phyloP scores from a whole-genome alignment of 257 asterid species.

The Leptodermis oblonga region DNA sequence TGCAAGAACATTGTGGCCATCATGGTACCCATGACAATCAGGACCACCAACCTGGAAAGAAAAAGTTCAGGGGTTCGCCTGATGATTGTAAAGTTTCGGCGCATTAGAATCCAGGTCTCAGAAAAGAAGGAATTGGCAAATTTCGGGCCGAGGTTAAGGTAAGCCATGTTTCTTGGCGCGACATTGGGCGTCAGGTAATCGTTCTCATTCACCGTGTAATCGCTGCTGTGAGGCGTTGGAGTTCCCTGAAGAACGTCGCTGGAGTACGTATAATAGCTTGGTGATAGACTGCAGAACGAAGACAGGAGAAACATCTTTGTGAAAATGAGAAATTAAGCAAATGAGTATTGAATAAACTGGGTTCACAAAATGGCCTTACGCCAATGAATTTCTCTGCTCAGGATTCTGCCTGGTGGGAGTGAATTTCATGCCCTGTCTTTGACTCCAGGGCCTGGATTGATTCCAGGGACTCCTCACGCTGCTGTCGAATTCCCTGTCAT shows the following conservation, averaged over 20 bases:
- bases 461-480: constrained; percentile 70
- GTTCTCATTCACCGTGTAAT: constrained; percentile 65
- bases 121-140: constrained; percentile 63
- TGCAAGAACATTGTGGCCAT: constrained; percentile 83
- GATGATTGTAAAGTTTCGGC: constrained; percentile 73
- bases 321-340: not conserved
- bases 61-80: constrained; percentile 84
- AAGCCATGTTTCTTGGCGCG: constrained; percentile 15
- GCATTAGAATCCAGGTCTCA: constrained; percentile 69
- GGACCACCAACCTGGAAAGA: constrained; percentile 69
- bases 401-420: constrained; percentile 52
- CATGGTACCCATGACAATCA: constrained; percentile 76
- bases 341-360: too few species aligned
- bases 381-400: constrained; percentile 36
- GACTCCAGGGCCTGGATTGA: constrained; percentile 63
- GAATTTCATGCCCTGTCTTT: constrained; percentile 34
- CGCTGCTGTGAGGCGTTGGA: constrained; percentile 73
- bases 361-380: not conserved
- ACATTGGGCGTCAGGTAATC: constrained; percentile 58
- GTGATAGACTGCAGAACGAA: constrained; percentile 43
- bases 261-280: constrained; percentile 50
- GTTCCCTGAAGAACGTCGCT: constrained; percentile 53
- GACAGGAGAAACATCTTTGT: not conserved
- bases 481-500: constrained; percentile 43
- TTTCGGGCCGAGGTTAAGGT: constrained; percentile 49